Conservation (phyloP, 129 eudicot species). For the Escallonia herrerae region DNA sequence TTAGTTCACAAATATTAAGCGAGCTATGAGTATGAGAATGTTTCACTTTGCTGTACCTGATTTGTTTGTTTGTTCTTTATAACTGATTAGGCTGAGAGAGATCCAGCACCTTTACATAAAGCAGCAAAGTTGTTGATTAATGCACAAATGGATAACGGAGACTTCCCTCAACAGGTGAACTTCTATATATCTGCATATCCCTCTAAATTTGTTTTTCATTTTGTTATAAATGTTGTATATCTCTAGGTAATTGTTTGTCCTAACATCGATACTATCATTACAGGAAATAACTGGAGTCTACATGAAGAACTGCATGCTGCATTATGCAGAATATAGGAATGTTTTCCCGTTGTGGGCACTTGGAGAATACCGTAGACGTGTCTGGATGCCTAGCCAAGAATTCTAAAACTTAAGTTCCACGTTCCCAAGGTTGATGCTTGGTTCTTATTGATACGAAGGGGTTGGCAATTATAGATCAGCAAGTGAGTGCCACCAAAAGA, state of each 20-base stretch:
- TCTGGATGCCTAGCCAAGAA: slow-evolving; percentile 2
- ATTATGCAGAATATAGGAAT: slow-evolving; percentile 6
- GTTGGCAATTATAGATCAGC: too few species aligned
- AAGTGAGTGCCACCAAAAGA: too few species aligned
- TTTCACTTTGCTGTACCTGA: background rate
- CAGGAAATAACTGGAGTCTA: slow-evolving; percentile 18
- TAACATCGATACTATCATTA: background rate
- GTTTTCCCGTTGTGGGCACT: slow-evolving; percentile 15
- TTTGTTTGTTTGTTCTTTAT: background rate
- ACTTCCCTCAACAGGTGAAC: slow-evolving; percentile 18
- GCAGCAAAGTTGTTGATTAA: slow-evolving; percentile 18
- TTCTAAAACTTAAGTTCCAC: background rate
- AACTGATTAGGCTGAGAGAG: slow-evolving; percentile 4
- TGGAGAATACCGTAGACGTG: slow-evolving; percentile 15
- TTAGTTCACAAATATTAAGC: background rate
- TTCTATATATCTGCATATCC: background rate
- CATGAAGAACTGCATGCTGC: slow-evolving; percentile 16
- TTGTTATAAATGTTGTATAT: background rate
- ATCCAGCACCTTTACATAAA: slow-evolving; percentile 14
- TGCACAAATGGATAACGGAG: slow-evolving; percentile 20
- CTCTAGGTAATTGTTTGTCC: background rate
- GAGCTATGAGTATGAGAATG: too few species aligned
- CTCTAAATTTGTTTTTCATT: background rate
- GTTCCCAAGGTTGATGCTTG: background rate
- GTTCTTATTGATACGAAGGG: too few species aligned